Conservation (phyloP, 1,284 basidiomycete genomes). For the Neonothopanus nambi region DNA sequence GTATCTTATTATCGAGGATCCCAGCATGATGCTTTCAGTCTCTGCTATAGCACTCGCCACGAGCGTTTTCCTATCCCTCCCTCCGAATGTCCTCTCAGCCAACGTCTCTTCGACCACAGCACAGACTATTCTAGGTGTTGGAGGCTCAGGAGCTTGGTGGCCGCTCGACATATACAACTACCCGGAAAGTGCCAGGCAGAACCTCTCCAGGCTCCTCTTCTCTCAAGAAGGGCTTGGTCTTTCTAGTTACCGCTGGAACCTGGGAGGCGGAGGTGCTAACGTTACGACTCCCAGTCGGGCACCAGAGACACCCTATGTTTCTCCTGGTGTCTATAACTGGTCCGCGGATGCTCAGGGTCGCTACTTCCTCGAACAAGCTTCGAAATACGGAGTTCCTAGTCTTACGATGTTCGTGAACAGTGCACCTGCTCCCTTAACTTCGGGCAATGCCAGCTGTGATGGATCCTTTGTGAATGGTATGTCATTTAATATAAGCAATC, state of each 20-base stretch:
- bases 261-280: constrained; percentile 42
- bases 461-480: constrained; percentile 32
- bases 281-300: constrained; percentile 40
- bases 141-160: constrained; percentile 48
- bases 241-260: constrained; percentile 43
- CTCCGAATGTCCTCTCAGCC: constrained; percentile 8
- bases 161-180: constrained; percentile 42
- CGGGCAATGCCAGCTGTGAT: constrained; percentile 34
- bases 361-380: constrained; percentile 39
- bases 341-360: constrained; percentile 38
- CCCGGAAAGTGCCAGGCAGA: constrained; percentile 37
- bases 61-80: not conserved
- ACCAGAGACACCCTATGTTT: constrained; percentile 42
- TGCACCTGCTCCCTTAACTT: constrained; percentile 35
- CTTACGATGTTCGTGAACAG: constrained; percentile 39
- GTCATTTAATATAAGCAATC: not conserved
- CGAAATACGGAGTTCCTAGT: constrained; percentile 28
- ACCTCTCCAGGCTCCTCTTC: constrained; percentile 41
- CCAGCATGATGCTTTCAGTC: constrained; percentile 1
- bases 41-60: not conserved
- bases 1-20: not conserved
- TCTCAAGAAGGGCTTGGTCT: constrained; percentile 39
- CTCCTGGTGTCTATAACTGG: constrained; percentile 40
- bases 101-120: constrained; percentile 22
- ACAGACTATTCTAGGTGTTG: constrained; percentile 30